Evolutionary conservation across 169 alveolate species (phyloP).

Genomic region (Babesia bigemina): DNA sequence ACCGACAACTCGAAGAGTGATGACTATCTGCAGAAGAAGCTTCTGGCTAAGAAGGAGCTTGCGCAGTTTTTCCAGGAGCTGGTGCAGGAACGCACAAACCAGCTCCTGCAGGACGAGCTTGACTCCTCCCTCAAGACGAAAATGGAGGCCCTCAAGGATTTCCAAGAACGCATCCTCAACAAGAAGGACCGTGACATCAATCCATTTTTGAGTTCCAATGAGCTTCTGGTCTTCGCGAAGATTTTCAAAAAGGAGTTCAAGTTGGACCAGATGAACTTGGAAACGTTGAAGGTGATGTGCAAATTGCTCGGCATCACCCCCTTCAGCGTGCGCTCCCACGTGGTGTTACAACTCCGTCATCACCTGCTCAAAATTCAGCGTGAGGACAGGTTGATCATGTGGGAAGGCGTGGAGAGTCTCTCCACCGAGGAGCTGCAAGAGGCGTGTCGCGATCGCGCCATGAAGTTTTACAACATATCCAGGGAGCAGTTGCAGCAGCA

Average conservation of each 20-base stretch:
- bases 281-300: constrained; percentile 85
- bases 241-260: constrained; percentile 84
- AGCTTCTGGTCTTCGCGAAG: constrained; percentile 79
- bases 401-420: constrained; percentile 88
- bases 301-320: constrained; percentile 84
- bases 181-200: constrained; percentile 77
- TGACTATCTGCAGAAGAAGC: constrained; percentile 79
- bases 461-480: constrained; percentile 80
- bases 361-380: constrained; percentile 80
- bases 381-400: constrained; percentile 83
- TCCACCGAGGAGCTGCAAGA: constrained; percentile 81
- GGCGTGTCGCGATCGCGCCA: constrained; percentile 83
- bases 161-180: constrained; percentile 80
- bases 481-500: constrained; percentile 81
- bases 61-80: constrained; percentile 86
- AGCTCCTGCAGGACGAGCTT: constrained; percentile 73
- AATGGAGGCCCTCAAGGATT: constrained; percentile 76
- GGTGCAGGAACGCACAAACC: constrained; percentile 77
- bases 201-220: constrained; percentile 76
- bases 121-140: constrained; percentile 72
- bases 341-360: constrained; percentile 82
- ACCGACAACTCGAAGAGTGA: constrained; percentile 73
- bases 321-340: constrained; percentile 82
- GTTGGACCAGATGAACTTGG: constrained; percentile 83
- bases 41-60: constrained; percentile 85